These are phyloP conservation scores for Verticillium nubilum DNA, from an alignment of 2,329 filamentous ascomycete genomes.

Conservation along the genomic window DNA sequence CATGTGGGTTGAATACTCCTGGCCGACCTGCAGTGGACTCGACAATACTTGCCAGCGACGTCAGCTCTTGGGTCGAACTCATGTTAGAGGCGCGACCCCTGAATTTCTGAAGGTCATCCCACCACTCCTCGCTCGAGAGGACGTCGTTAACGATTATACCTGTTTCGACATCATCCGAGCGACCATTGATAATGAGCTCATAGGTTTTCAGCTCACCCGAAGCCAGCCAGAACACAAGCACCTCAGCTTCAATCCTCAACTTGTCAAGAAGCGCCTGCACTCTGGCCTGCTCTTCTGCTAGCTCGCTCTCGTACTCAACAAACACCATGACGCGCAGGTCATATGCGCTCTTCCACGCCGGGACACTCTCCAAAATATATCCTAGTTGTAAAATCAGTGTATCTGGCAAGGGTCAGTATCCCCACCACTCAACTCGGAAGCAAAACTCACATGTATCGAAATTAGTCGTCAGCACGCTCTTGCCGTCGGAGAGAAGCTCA, in stretches of 20 bases:
- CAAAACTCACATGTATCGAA: conserved; percentile 73
- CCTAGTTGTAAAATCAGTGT: conserved; percentile 82
- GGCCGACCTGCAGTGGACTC: conserved; percentile 35
- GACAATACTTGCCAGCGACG: conserved; percentile 36
- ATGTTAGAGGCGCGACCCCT: conserved; percentile 34
- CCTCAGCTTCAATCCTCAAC: conserved; percentile 72
- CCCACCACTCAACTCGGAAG: neutral
- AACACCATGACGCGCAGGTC: conserved; percentile 75
- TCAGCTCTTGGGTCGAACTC: conserved; percentile 35
- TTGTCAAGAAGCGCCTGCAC: conserved; percentile 73
- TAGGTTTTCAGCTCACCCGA: conserved; percentile 68
- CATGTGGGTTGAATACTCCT: conserved; percentile 38
- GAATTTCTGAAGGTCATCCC: conserved; percentile 64
- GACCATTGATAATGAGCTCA: conserved; percentile 72
- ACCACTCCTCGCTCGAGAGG: conserved; percentile 73
- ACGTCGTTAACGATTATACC: conserved; percentile 55
- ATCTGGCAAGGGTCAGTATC: conserved; percentile 31
- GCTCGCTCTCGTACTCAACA: conserved; percentile 81
- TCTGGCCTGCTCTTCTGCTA: conserved; percentile 69
- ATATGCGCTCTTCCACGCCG: conserved; percentile 71
- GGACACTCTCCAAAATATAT: conserved; percentile 77
- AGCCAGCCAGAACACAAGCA: conserved; percentile 77
- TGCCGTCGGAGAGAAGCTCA: conserved; percentile 63
- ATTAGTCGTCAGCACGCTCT: conserved; percentile 73
- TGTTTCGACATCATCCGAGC: conserved; percentile 41